Conservation (phyloP, 2,329 filamentous ascomycete genomes). For the Fusarium sp. region DNA sequence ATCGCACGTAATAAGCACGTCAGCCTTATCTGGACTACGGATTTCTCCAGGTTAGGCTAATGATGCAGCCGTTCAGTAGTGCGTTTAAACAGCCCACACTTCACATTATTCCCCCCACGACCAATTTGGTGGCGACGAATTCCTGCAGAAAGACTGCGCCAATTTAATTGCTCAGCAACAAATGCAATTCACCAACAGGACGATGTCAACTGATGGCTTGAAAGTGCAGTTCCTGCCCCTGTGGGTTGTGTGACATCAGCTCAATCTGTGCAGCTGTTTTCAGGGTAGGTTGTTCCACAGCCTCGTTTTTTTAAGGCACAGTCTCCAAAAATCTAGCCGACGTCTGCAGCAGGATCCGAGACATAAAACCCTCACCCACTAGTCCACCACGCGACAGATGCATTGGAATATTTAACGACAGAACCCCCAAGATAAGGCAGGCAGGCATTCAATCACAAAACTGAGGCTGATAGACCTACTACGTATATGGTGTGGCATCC, state of each 20-base stretch:
- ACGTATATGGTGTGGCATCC: neutral
- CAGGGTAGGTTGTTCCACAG: neutral
- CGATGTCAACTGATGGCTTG: too few relatives aligned
- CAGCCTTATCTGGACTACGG: too few relatives aligned
- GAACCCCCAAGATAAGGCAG: neutral
- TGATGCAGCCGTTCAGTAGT: too few relatives aligned
- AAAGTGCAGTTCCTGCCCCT: neutral
- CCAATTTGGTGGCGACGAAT: too few relatives aligned
- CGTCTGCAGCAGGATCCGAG: neutral
- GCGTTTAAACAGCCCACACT: too few relatives aligned
- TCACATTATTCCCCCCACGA: too few relatives aligned
- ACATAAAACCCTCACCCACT: neutral
- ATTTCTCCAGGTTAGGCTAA: too few relatives aligned
- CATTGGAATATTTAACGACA: neutral
- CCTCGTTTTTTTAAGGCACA: neutral
- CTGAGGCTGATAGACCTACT: neutral
- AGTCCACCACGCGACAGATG: neutral
- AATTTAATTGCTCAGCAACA: too few relatives aligned
- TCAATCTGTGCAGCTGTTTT: neutral
- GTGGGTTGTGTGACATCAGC: neutral
- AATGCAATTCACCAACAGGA: too few relatives aligned
- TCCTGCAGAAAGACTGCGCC: too few relatives aligned
- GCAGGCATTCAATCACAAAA: neutral
- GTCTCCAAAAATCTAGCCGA: neutral
- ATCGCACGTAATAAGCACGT: too few relatives aligned